Base-by-base conservation (phyloP, 1,139 yeast genomes). In the Trichomonascaceae sp. region DNA sequence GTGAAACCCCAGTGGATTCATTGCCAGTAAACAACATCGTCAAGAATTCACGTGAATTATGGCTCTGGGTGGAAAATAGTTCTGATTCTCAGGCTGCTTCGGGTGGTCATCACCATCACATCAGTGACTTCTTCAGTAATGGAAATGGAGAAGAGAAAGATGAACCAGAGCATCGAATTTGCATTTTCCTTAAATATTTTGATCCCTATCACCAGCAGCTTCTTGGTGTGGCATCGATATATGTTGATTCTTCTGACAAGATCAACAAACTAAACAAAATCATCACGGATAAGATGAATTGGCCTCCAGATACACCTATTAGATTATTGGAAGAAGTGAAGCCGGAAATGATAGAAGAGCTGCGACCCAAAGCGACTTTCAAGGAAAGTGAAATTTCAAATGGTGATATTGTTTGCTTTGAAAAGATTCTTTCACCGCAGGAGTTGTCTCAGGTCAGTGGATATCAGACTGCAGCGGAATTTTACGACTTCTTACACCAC, bases 321-420 rank as follows among this genome's bases (percentile, higher is more conserved):
- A 74, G 72, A 9, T 67, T 84, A 27, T 81, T 69, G 60, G 97
- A 91, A 69, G 98, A 91, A 63, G 72, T 88, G 43, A 82, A 85
- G 52, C 84, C 84, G 2, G 75, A 76, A 1, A 80, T 81, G 65
- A 76, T 88, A 51, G 87, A 84, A 44, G 62, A 82, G 8, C 75
- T 79, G 47, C 66, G 71, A 3, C 65, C 69, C 5, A 69, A 73
- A 45, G 62, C 64, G 50, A 74, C 86, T 0, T 80, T 85, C 60
- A 81, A 79, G 58, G 79, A 81, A 58, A 76, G 81, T 43, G 97
- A 90, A 65, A 70, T 91, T 43, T 77, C 78, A 17, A 83, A 79
- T 60, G 97, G 97, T 60, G 97, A 90, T 66, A 86, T 91, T 20
- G 69, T 91, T 15, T 76, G 87, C 30, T 78, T 86, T 52, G 85